Percentiles rank a stretch among this genome's conserved stretches.
These are phyloP conservation scores for Podila epicladia DNA, from an alignment of 192 early-diverging fungal species.

Conservation along the genomic window DNA sequence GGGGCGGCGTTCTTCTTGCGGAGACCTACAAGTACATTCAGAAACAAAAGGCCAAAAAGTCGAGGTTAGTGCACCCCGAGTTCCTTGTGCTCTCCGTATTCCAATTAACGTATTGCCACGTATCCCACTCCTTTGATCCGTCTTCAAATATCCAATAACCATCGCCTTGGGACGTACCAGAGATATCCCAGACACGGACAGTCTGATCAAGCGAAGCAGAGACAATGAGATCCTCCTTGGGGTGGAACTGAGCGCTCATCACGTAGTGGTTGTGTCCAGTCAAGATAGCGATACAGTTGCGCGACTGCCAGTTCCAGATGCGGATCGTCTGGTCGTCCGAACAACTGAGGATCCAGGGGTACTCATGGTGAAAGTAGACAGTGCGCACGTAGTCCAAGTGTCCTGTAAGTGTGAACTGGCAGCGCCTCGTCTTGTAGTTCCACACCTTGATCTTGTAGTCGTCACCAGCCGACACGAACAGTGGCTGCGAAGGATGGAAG, in stretches of 20 bases:
- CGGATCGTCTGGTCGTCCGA: constrained; percentile 99
- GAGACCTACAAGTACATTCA: constrained; percentile 58
- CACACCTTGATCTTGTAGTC: constrained; percentile 95
- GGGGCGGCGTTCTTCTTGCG: constrained; percentile 86
- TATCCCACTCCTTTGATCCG: too few species aligned
- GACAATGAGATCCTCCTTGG: constrained; percentile 96
- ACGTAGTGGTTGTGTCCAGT: constrained; percentile 99
- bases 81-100: too few species aligned
- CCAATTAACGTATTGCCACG: too few species aligned
- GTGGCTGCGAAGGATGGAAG: constrained; percentile 95
- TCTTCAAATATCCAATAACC: too few species aligned
- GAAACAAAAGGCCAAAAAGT: too few species aligned
- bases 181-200: constrained; percentile 99
- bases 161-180: constrained; percentile 63
- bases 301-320: constrained; percentile 99
- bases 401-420: constrained; percentile 95
- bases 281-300: constrained; percentile 96
- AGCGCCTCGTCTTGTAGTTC: constrained; percentile 98
- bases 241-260: constrained; percentile 99
- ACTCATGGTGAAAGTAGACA: constrained; percentile 96
- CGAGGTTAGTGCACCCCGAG: too few species aligned
- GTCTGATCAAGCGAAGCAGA: constrained; percentile 97
- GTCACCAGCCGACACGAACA: constrained; percentile 98
- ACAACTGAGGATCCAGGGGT: constrained; percentile 96
- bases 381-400: constrained; percentile 99